Evolutionary conservation across 2,329 filamentous ascomycete genomes (phyloP).

Genomic region (Blumeriella jaapii): DNA sequence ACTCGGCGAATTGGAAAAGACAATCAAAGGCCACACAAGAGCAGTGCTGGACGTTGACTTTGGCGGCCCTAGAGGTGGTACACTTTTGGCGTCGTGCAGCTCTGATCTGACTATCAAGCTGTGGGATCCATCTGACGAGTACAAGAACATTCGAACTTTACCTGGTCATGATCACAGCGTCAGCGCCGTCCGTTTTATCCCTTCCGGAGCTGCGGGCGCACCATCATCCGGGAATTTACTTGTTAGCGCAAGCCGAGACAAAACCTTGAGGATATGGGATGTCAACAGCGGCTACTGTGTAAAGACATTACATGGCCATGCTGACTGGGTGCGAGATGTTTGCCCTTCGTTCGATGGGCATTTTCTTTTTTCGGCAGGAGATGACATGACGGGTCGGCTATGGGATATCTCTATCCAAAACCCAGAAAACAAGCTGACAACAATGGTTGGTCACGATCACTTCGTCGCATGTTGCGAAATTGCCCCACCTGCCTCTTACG

Average conservation of each 20-base stretch:
- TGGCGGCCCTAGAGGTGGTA: slow-evolving; percentile 71
- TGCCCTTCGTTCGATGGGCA: slow-evolving; percentile 71
- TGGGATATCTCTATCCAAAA: slow-evolving; percentile 74
- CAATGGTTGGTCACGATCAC: slow-evolving; percentile 79
- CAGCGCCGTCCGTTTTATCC: slow-evolving; percentile 78
- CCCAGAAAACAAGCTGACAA: slow-evolving; percentile 63
- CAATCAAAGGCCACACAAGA: slow-evolving; percentile 85
- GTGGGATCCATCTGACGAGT: slow-evolving; percentile 86
- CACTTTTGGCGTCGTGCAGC: slow-evolving; percentile 56
- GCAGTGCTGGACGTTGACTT: slow-evolving; percentile 83
- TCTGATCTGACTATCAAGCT: slow-evolving; percentile 89
- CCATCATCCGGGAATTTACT: slow-evolving; percentile 75
- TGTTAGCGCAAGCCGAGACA: slow-evolving; percentile 77
- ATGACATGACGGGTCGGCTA: slow-evolving; percentile 69
- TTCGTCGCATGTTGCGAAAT: slow-evolving; percentile 77
- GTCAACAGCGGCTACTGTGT: slow-evolving; percentile 87
- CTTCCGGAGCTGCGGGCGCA: slow-evolving; percentile 66
- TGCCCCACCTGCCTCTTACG: slow-evolving; percentile 68
- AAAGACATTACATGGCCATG: slow-evolving; percentile 77
- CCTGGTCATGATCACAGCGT: slow-evolving; percentile 89
- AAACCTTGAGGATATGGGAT: slow-evolving; percentile 81
- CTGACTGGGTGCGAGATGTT: slow-evolving; percentile 86
- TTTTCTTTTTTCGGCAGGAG: slow-evolving; percentile 71
- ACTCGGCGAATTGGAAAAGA: slow-evolving; percentile 77
- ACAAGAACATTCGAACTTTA: slow-evolving; percentile 88